Evolutionary conservation across 2,329 filamentous ascomycete species (phyloP).

Genomic region (Stylonectria norvegica): DNA sequence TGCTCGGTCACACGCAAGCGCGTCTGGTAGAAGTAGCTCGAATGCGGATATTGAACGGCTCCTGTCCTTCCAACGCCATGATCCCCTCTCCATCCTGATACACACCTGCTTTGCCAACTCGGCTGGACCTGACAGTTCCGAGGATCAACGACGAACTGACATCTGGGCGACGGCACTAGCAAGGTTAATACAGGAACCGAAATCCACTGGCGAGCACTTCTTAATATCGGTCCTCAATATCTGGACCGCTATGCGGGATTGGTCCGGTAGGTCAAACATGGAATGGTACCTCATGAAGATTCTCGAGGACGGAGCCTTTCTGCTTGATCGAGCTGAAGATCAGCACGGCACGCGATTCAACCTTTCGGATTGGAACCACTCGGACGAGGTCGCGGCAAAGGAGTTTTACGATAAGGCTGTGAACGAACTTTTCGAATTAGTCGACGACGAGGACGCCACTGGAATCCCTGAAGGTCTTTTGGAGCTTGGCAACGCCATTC

Average conservation of each 20-base stretch:
- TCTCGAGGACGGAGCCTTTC: conserved; percentile 85
- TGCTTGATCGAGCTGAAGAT: conserved; percentile 81
- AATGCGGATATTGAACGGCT: conserved; percentile 72
- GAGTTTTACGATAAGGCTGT: conserved; percentile 86
- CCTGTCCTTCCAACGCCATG: conserved; percentile 83
- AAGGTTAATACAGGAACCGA: conserved; percentile 73
- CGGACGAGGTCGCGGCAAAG: conserved; percentile 78
- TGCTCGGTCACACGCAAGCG: conserved; percentile 42
- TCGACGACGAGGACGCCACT: conserved; percentile 79
- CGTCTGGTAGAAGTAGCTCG: conserved; percentile 45
- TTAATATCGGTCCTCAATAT: conserved; percentile 81
- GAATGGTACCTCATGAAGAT: conserved; percentile 95
- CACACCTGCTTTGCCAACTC: conserved; percentile 89
- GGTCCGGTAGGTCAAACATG: conserved; percentile 85
- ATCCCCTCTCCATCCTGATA: conserved; percentile 78
- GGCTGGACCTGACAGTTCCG: conserved; percentile 73
- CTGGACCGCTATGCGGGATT: conserved; percentile 82
- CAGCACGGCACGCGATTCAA: conserved; percentile 69
- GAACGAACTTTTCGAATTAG: conserved; percentile 74
- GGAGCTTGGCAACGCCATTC: conserved; percentile 78
- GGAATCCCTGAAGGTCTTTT: conserved; percentile 84
- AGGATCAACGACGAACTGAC: conserved; percentile 75
- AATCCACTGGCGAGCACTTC: conserved; percentile 73
- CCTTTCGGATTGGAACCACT: conserved; percentile 68
- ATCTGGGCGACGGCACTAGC: conserved; percentile 89